Conservation (phyloP, 2,329 filamentous ascomycete species). For the Epicoccum sorghinum region DNA sequence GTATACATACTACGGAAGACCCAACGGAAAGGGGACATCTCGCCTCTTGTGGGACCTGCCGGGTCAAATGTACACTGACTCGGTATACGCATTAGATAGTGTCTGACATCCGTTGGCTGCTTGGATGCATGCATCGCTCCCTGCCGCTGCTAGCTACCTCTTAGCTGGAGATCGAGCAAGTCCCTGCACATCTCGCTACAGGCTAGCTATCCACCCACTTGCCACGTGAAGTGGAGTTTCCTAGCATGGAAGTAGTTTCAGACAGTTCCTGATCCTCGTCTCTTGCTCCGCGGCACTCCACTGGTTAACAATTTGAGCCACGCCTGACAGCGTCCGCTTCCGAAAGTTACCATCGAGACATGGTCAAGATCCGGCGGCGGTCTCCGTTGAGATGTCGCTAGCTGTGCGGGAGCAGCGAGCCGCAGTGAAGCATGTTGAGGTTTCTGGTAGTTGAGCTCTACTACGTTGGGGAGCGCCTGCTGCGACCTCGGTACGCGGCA, state of each 20-base stretch:
- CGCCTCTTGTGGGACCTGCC: conserved; percentile 11
- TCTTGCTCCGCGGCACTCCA: background rate
- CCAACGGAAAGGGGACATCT: conserved; percentile 10
- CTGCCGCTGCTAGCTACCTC: conserved; percentile 13
- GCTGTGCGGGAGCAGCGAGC: background rate
- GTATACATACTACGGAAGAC: conserved; percentile 14
- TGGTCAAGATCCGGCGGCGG: background rate
- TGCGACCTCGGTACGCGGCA: conserved; percentile 3
- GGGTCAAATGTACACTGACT: conserved; percentile 7
- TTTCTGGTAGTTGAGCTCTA: background rate
- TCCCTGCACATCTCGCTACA: conserved; percentile 8
- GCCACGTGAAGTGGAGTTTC: conserved; percentile 4
- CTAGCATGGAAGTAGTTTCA: conserved; percentile 10
- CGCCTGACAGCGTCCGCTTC: conserved; percentile 3
- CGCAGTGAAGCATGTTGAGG: background rate
- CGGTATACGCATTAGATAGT: conserved; percentile 2
- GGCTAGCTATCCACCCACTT: background rate
- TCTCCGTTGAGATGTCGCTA: background rate
- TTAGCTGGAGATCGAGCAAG: conserved; percentile 4
- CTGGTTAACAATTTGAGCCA: background rate
- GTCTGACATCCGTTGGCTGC: conserved; percentile 10
- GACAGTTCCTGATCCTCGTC: background rate
- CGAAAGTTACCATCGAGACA: conserved; percentile 2
- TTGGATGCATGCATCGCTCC: conserved; percentile 14
- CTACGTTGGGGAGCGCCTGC: background rate